Evolutionary conservation across 768 basidiomycete species (phyloP).

Genomic region (Suillus lakei): DNA sequence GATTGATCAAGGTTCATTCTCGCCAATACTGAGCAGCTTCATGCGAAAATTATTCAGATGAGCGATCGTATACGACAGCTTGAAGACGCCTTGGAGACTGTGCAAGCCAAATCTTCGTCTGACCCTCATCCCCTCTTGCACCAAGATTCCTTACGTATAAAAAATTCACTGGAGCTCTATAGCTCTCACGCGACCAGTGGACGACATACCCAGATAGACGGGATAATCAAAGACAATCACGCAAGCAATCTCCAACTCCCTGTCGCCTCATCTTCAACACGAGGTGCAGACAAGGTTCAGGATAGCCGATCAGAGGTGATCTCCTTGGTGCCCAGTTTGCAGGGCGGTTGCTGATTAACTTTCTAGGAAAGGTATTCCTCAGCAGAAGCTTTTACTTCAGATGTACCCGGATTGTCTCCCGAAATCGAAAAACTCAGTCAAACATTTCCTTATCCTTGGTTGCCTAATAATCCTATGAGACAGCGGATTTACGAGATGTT

Average conservation of each 20-base stretch:
- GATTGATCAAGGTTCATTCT: slow-evolving; percentile 58
- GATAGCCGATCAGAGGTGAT: slow-evolving; percentile 32
- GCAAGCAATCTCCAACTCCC: slow-evolving; percentile 20
- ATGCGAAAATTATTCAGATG: slow-evolving; percentile 64
- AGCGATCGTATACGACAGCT: slow-evolving; percentile 67
- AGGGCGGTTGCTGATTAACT: neutral
- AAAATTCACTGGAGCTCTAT: slow-evolving; percentile 71
- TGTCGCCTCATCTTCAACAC: slow-evolving; percentile 4
- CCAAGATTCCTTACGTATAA: slow-evolving; percentile 64
- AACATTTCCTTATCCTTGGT: slow-evolving; percentile 74
- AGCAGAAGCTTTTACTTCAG: slow-evolving; percentile 24
- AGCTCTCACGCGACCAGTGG: slow-evolving; percentile 32
- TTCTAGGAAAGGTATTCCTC: slow-evolving; percentile 31
- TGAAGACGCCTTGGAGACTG: slow-evolving; percentile 57
- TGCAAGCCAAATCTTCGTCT: slow-evolving; percentile 45
- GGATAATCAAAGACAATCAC: slow-evolving; percentile 10
- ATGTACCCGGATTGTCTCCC: slow-evolving; percentile 28
- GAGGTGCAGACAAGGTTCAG: slow-evolving; percentile 12
- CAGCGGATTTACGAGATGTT: slow-evolving; percentile 67
- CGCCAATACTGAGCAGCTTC: slow-evolving; percentile 68
- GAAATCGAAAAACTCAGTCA: slow-evolving; percentile 56
- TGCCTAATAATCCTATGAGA: slow-evolving; percentile 64
- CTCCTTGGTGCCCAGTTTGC: neutral
- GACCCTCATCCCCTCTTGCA: slow-evolving; percentile 59
- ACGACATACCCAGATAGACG: slow-evolving; percentile 14